phyloP scores from a whole-genome alignment of 371 early-diverging fungal genomes.

The Syncephalis fuscata region DNA sequence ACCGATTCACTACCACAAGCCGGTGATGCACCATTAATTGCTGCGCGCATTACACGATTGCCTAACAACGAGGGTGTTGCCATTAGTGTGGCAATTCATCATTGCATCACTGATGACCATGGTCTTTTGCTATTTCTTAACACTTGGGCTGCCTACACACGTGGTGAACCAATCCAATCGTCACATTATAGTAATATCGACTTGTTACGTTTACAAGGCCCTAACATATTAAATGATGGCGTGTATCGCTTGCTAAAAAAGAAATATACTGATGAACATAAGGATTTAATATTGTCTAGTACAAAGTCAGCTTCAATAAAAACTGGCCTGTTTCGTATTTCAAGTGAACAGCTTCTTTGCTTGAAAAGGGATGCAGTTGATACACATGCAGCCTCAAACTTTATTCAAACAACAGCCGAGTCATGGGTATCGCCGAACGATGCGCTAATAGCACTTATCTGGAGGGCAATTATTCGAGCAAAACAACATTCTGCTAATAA shows the following conservation, averaged over 20 bases:
- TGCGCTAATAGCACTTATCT: background rate
- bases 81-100: no score
- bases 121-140: no score
- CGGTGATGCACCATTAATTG: background rate
- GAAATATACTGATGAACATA: background rate
- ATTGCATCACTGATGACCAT: no score
- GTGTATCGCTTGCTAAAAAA: background rate
- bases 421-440: background rate
- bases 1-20: background rate
- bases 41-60: background rate
- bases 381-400: no score
- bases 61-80: background rate
- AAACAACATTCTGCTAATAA: background rate
- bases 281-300: background rate
- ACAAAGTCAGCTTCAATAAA: background rate
- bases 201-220: background rate
- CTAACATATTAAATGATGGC: background rate
- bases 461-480: background rate
- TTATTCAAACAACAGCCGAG: background rate
- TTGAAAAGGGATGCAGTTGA: background rate
- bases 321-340: background rate
- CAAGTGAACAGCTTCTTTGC: background rate
- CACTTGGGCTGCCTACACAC: no score
- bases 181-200: background rate
- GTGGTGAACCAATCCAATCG: background rate